Percentiles rank a stretch among this genome's conserved stretches.
Conservation (phyloP, 441 rosid species). For the Erodium chrysanthum region DNA sequence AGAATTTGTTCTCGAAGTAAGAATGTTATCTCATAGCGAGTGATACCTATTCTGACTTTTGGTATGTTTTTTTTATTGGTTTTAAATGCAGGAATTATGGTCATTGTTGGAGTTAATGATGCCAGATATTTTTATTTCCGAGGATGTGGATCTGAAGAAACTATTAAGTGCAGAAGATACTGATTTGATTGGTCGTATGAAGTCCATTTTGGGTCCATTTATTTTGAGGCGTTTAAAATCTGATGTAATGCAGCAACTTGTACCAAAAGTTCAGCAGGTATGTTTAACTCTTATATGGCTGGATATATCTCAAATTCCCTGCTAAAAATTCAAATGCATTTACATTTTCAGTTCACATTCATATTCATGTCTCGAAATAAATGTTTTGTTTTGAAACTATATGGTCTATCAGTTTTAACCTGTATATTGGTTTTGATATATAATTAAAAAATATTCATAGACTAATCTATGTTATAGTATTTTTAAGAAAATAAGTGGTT, state of each 20-base stretch:
- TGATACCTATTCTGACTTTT: not conserved
- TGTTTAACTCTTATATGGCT: constrained; percentile 7
- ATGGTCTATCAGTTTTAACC: not conserved
- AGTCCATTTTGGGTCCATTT: constrained; percentile 90
- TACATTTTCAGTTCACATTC: constrained; percentile 11
- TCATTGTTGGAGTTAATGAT: constrained; percentile 90
- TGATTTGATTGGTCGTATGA: constrained; percentile 74
- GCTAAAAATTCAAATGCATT: constrained; percentile 8
- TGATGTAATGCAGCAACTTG: constrained; percentile 97
- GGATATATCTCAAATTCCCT: constrained; percentile 3
- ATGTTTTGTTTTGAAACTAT: not conserved
- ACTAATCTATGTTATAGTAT: too few species aligned
- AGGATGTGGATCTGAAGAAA: constrained; percentile 82
- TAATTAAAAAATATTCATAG: not conserved
- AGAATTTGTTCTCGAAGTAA: not conserved
- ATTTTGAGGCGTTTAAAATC: constrained; percentile 88
- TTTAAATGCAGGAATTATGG: constrained; percentile 71
- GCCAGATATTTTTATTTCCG: constrained; percentile 89
- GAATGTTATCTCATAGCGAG: not conserved
- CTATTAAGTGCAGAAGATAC: constrained; percentile 72
- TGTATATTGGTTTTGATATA: not conserved
- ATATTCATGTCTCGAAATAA: not conserved
- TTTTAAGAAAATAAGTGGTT: not conserved
- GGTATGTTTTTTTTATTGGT: constrained; percentile 13
- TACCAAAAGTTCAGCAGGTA: constrained; percentile 85